These are phyloP conservation scores for Epichloe uncinata DNA, from an alignment of 2,329 filamentous ascomycete genomes.

Conservation along the genomic window DNA sequence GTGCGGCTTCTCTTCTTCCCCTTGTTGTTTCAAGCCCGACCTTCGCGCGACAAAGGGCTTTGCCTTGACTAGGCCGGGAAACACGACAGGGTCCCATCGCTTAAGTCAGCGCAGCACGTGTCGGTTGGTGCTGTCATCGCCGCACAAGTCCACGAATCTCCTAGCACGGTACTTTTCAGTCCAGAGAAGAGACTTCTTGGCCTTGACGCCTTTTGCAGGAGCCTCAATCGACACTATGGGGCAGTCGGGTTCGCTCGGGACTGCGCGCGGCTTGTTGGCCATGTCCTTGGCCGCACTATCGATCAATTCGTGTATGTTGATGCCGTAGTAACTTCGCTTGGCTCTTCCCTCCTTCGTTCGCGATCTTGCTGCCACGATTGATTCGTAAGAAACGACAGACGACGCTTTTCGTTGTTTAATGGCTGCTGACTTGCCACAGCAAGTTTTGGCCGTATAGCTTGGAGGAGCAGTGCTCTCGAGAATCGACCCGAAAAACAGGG, in stretches of 20 bases:
- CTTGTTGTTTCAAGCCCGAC: conserved; percentile 28
- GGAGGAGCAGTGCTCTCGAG: conserved; percentile 14
- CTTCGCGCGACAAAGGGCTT: conserved; percentile 33
- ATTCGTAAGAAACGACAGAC: conserved; percentile 43
- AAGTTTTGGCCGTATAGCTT: conserved; percentile 35
- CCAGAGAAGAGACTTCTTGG: conserved; percentile 57
- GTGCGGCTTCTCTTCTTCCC: conserved; percentile 61
- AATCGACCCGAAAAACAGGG: conserved; percentile 17
- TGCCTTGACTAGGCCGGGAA: conserved; percentile 57
- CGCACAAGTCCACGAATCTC: conserved; percentile 85
- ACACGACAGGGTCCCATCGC: conserved; percentile 84
- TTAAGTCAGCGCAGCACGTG: conserved; percentile 88
- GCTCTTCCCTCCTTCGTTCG: conserved; percentile 54
- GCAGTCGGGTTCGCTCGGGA: conserved; percentile 15
- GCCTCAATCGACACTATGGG: conserved; percentile 31
- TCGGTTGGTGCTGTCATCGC: conserved; percentile 87
- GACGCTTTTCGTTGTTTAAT: conserved; percentile 40
- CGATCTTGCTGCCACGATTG: conserved; percentile 54
- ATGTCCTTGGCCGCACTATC: conserved; percentile 54
- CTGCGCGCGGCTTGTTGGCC: conserved; percentile 20
- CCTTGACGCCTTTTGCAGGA: conserved; percentile 21
- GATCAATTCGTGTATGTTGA: conserved; percentile 77
- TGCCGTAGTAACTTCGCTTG: conserved; percentile 72
- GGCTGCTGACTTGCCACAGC: conserved; percentile 41
- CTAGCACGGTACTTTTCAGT: conserved; percentile 93